These are phyloP conservation scores for Flueggea neowawraea DNA, from an alignment of 441 rosid genomes.

Conservation along the genomic window DNA sequence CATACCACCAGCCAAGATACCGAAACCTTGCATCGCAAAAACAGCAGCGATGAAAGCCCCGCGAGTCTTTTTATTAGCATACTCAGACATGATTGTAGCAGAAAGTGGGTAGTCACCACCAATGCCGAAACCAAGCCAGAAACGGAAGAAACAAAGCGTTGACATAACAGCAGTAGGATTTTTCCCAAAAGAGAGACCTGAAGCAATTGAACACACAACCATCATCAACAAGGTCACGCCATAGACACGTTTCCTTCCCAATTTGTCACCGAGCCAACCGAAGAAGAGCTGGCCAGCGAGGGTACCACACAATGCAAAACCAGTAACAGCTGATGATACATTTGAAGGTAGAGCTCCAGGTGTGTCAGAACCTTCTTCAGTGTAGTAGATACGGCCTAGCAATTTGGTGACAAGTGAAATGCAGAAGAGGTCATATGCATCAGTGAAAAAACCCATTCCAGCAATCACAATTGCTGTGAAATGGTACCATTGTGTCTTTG, in stretches of 20 bases:
- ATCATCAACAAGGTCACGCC: slow-evolving; percentile 74
- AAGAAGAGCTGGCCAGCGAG: slow-evolving; percentile 78
- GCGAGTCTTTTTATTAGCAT: slow-evolving; percentile 70
- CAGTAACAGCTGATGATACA: slow-evolving; percentile 69
- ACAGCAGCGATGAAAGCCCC: slow-evolving; percentile 84
- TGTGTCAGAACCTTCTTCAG: slow-evolving; percentile 46
- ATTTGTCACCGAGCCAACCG: slow-evolving; percentile 82
- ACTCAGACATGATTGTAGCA: slow-evolving; percentile 83
- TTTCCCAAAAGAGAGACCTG: slow-evolving; percentile 59
- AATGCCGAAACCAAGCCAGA: slow-evolving; percentile 85
- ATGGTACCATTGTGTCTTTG: slow-evolving; percentile 81
- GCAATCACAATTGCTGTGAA: slow-evolving; percentile 74
- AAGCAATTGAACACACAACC: slow-evolving; percentile 59
- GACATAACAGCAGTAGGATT: slow-evolving; percentile 48
- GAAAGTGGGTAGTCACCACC: slow-evolving; percentile 86
- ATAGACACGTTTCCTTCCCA: slow-evolving; percentile 70
- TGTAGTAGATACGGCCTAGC: slow-evolving; percentile 73
- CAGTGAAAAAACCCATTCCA: slow-evolving; percentile 92
- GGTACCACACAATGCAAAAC: slow-evolving; percentile 74
- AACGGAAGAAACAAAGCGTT: slow-evolving; percentile 72
- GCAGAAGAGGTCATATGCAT: slow-evolving; percentile 77
- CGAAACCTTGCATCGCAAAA: slow-evolving; percentile 82
- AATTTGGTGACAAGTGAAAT: slow-evolving; percentile 75
- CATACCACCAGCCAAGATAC: slow-evolving; percentile 64
- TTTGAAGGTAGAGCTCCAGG: slow-evolving; percentile 66